phyloP scores from a whole-genome alignment of 2,329 filamentous ascomycete species.

The Ceratocystiopsis brevicomis region DNA sequence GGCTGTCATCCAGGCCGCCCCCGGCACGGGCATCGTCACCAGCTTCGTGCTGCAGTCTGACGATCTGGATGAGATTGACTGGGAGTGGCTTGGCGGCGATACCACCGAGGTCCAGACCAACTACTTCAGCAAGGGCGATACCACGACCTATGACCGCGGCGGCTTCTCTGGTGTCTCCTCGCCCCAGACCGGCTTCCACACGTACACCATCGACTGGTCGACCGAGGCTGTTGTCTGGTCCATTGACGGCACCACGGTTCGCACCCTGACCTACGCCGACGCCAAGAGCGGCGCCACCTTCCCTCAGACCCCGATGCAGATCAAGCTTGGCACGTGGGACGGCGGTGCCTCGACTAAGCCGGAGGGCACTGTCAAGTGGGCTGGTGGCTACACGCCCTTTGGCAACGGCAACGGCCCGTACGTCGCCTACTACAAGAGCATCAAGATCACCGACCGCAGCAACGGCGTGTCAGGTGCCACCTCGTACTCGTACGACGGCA shows the following conservation, averaged over 20 bases:
- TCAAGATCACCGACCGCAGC: slow-evolving; percentile 34
- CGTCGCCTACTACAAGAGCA: slow-evolving; percentile 35
- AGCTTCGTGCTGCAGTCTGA: slow-evolving; percentile 81
- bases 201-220: slow-evolving; percentile 52
- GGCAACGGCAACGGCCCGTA: slow-evolving; percentile 30
- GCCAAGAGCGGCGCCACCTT: slow-evolving; percentile 35
- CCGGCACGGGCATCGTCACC: slow-evolving; percentile 74
- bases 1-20: slow-evolving; percentile 56
- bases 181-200: slow-evolving; percentile 37
- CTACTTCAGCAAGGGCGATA: slow-evolving; percentile 63
- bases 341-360: slow-evolving; percentile 27
- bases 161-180: slow-evolving; percentile 37
- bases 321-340: slow-evolving; percentile 42
- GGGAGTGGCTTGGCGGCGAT: slow-evolving; percentile 80
- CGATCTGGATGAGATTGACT: slow-evolving; percentile 84
- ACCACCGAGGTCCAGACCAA: slow-evolving; percentile 64
- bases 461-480: slow-evolving; percentile 28
- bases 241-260: slow-evolving; percentile 30
- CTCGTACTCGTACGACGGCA: slow-evolving; percentile 33
- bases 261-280: slow-evolving; percentile 26
- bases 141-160: slow-evolving; percentile 51
- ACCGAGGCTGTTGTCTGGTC: slow-evolving; percentile 37
- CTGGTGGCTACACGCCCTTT: slow-evolving; percentile 39
- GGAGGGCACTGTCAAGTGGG: slow-evolving; percentile 47
- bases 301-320: slow-evolving; percentile 51